A percentile compares a stretch with the other conserved stretches of the same genome.
phyloP scores from a whole-genome alignment of 768 basidiomycete species.

The Mycena belliarum region DNA sequence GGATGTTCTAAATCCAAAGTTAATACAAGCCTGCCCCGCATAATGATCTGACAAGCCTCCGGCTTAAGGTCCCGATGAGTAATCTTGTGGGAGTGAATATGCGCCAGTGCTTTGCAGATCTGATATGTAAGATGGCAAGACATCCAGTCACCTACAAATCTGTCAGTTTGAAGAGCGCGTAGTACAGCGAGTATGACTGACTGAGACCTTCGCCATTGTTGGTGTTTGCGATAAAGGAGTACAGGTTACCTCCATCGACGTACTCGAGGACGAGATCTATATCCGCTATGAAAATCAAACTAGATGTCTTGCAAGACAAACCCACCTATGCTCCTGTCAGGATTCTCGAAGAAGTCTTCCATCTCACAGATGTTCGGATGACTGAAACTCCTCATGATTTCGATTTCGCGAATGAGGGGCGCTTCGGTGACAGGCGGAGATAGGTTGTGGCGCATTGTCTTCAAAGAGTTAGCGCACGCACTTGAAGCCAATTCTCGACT shows the following conservation, averaged over 20 bases:
- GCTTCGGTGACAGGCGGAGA: neutral
- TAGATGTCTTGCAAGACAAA: too few species aligned
- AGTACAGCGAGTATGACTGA: constrained; percentile 32
- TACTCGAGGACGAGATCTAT: constrained; percentile 62
- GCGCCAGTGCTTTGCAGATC: constrained; percentile 55
- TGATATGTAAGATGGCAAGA: constrained; percentile 54
- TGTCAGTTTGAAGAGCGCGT: too few species aligned
- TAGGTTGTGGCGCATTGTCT: constrained; percentile 8
- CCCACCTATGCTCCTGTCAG: constrained; percentile 40
- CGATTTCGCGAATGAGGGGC: constrained; percentile 44
- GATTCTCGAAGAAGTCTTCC: constrained; percentile 56
- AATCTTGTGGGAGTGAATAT: constrained; percentile 39
- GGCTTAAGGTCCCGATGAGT: constrained; percentile 78
- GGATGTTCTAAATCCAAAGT: constrained; percentile 43
- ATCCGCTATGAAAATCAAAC: too few species aligned
- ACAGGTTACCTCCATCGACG: constrained; percentile 65
- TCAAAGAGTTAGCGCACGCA: neutral
- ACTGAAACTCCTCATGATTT: constrained; percentile 53
- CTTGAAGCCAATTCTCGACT: neutral
- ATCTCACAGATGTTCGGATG: constrained; percentile 65
- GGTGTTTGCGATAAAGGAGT: constrained; percentile 52
- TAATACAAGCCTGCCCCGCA: neutral
- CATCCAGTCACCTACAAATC: constrained; percentile 37
- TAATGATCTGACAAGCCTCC: constrained; percentile 32
- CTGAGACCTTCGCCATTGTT: neutral